Evolutionary conservation across 495 filamentous ascomycete genomes (phyloP).

Genomic region (Xylaria scruposa): DNA sequence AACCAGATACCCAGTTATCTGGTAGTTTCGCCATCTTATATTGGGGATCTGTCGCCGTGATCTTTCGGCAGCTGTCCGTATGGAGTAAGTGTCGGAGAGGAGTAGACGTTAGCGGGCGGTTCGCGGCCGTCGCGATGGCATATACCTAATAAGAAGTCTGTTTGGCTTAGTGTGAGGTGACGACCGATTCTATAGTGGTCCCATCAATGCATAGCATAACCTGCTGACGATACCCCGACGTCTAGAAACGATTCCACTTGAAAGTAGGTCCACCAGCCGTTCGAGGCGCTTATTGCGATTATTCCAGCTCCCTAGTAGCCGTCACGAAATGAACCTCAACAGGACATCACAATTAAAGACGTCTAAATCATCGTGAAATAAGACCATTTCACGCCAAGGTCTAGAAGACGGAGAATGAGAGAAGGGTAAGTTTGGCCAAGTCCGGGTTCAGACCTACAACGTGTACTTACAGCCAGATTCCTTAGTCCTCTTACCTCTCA

Average conservation of each 20-base stretch:
- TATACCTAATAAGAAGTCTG: background rate
- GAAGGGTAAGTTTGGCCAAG: background rate
- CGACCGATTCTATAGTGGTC: background rate
- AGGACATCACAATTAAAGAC: background rate
- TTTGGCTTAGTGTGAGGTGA: background rate
- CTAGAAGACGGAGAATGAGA: background rate
- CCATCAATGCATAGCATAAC: conserved; percentile 1
- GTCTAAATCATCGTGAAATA: background rate
- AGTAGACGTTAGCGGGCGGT: background rate
- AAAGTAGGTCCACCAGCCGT: background rate
- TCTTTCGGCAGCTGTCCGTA: background rate
- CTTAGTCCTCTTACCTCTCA: background rate
- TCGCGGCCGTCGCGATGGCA: background rate
- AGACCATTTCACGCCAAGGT: background rate
- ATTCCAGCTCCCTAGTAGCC: background rate
- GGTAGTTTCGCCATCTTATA: conserved; percentile 37
- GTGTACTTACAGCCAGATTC: conserved; percentile 3
- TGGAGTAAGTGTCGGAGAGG: background rate
- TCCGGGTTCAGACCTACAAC: background rate
- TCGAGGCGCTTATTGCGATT: background rate
- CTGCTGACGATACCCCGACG: background rate
- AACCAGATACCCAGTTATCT: conserved; percentile 56
- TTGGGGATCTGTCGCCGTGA: conserved; percentile 38
- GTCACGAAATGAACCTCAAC: background rate
- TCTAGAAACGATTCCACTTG: background rate